phyloP scores from a whole-genome alignment of 1,284 basidiomycete genomes.

The Lignosus rhinocerotis region DNA sequence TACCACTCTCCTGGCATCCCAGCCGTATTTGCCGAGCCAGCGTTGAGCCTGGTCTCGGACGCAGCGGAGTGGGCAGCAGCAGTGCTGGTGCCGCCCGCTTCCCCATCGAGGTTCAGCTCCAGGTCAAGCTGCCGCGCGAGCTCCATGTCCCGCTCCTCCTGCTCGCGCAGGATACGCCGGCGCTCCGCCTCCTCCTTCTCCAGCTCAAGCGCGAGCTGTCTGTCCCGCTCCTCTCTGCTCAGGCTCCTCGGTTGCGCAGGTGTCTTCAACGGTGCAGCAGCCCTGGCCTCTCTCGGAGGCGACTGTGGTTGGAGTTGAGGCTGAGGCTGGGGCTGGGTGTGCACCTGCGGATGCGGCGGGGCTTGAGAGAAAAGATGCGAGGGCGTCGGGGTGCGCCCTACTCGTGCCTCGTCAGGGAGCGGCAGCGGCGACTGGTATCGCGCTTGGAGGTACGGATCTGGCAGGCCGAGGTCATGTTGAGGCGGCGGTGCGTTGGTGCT shows the following conservation, averaged over 20 bases:
- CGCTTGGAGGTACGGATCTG: slow-evolving; percentile 43
- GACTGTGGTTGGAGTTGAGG: not conserved
- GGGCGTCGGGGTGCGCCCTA: not conserved
- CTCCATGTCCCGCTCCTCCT: slow-evolving; percentile 37
- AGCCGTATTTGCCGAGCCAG: not conserved
- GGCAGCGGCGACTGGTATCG: slow-evolving; percentile 52
- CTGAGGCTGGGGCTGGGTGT: not conserved
- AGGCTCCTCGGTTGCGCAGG: slow-evolving; percentile 1
- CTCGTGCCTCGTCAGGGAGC: slow-evolving; percentile 36
- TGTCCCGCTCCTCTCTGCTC: slow-evolving; percentile 27
- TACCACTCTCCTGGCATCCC: slow-evolving; percentile 13
- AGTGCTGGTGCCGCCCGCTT: not conserved
- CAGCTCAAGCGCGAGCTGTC: slow-evolving; percentile 25
- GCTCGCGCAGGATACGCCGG: slow-evolving; percentile 32
- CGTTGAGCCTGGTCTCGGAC: not conserved
- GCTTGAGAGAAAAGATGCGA: slow-evolving; percentile 21
- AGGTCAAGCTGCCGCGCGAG: slow-evolving; percentile 37
- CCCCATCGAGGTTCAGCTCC: slow-evolving; percentile 34
- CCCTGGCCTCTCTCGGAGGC: not conserved
- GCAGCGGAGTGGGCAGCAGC: not conserved
- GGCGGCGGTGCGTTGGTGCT: not conserved
- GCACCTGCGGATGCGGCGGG: too few species aligned
- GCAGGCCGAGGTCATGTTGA: slow-evolving; percentile 25
- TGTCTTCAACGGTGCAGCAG: not conserved
- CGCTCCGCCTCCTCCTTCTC: slow-evolving; percentile 42